Evolutionary conservation across 2,329 filamentous ascomycete species (phyloP), one percentile per base, ranked within the genome.

Genomic region (Sphaceloma murrayae): DNA sequence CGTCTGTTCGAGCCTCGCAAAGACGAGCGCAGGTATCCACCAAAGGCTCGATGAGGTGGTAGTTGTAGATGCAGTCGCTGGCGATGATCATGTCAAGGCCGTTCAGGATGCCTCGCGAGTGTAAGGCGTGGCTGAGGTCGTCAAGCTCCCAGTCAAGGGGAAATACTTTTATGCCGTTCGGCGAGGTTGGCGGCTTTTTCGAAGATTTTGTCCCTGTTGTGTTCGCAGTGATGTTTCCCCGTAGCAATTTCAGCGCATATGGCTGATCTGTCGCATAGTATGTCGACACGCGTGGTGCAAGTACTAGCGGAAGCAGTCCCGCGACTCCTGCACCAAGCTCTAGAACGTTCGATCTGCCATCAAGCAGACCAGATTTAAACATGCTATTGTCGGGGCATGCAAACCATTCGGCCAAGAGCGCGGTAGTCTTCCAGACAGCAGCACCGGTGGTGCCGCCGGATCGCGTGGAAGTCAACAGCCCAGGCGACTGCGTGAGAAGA

Each of bases 51-150:
- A 96, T 76, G 2, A 96, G 73, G 2, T 82, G 76, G 52, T 94
- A 85, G 63, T 96, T 98, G 68, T 93, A 98, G 53, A 98, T 82
- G 62, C 88, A 95, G 62, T 98, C 91, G 58, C 86, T 94, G 3
- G 87, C 86, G 26, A 96, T 60, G 8, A 96, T 68, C 10, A 78
- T 64, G 55, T 60, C 7, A 58, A 51, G 17, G 65, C 73, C 57
- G 8, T 44, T 19, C 5, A 39, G 9, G 13, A 59, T 48, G n/a
- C 48, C 53, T 7, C 80, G 70, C 34, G 70, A 62, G 49, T 77
- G 72, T 0, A 71, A 68, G 5, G 68, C 53, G 3, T 57, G 56
- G 1, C 55, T 52, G 1, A 73, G 59, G 34, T 66, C 63, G 52
- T 75, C 69, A 1, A 60, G 61, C 58, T 96, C 88, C 91, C 91